Conservation (phyloP, 2,329 filamentous ascomycete genomes). For the Hypoxylon sp. region DNA sequence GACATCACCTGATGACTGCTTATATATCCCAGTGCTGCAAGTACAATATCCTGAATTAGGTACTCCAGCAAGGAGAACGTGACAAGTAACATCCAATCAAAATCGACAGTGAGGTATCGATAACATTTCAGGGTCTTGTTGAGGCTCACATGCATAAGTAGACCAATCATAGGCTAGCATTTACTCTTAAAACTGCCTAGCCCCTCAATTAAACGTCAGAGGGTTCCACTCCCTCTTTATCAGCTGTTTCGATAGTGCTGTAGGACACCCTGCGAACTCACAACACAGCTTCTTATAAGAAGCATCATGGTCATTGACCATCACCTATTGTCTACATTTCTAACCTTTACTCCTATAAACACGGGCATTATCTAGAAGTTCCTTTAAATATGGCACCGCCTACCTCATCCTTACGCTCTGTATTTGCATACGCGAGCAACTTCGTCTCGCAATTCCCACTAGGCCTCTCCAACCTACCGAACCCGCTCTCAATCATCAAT, state of each 20-base stretch:
- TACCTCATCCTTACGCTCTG: constrained; percentile 51
- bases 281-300: constrained; percentile 16
- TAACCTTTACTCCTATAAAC: constrained; percentile 8
- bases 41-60: constrained; percentile 16
- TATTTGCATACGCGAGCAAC: constrained; percentile 55
- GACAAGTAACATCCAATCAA: constrained; percentile 23
- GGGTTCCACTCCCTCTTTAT: constrained; percentile 14
- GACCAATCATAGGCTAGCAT: constrained; percentile 27
- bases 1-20: background rate
- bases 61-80: constrained; percentile 23
- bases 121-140: constrained; percentile 15
- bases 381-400: constrained; percentile 46
- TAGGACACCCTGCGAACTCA: constrained; percentile 2
- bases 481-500: constrained; percentile 44
- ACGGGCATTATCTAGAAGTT: background rate
- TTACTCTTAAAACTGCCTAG: constrained; percentile 12
- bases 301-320: constrained; percentile 3
- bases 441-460: constrained; percentile 55
- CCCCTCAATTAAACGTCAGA: constrained; percentile 33
- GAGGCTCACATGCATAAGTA: constrained; percentile 11
- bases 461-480: constrained; percentile 45
- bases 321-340: constrained; percentile 4
- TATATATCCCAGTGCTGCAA: background rate
- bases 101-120: background rate
- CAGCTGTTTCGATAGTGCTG: constrained; percentile 19